Evolutionary conservation across 495 filamentous ascomycete genomes (phyloP).

Genomic region (Penicillium daleae): DNA sequence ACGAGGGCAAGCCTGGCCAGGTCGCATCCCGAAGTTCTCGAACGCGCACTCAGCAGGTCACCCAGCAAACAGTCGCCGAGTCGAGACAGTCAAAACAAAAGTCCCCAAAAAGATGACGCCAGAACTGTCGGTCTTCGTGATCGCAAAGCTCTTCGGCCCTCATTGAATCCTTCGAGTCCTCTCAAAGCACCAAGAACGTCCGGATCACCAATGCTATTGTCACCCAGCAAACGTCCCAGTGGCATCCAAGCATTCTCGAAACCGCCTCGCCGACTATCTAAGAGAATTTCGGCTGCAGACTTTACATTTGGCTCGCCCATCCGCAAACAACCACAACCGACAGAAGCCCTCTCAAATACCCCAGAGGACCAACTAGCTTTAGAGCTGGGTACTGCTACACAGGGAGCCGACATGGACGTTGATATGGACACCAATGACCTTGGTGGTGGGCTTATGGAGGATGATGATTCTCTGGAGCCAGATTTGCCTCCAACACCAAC

Average conservation of each 20-base stretch:
- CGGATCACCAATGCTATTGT: constrained; percentile 30
- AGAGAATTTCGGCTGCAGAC: constrained; percentile 47
- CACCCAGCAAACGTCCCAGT: constrained; percentile 40
- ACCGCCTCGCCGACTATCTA: constrained; percentile 46
- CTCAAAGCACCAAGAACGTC: constrained; percentile 38
- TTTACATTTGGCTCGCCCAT: constrained; percentile 48
- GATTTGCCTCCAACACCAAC: constrained; percentile 74
- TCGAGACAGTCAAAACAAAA: constrained; percentile 21
- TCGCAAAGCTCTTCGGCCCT: constrained; percentile 42
- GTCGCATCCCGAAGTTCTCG: constrained; percentile 62
- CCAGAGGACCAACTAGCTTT: constrained; percentile 46
- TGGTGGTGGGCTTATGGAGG: constrained; percentile 35
- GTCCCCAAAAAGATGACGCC: constrained; percentile 28
- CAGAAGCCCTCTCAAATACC: constrained; percentile 29
- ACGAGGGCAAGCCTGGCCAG: constrained; percentile 66
- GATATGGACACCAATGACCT: constrained; percentile 21
- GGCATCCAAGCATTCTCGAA: constrained; percentile 46
- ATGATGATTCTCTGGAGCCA: constrained; percentile 56
- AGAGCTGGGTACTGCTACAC: constrained; percentile 44
- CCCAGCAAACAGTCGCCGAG: constrained; percentile 26
- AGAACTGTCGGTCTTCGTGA: constrained; percentile 39
- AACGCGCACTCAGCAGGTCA: constrained; percentile 49
- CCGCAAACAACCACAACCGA: constrained; percentile 32
- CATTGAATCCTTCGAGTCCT: constrained; percentile 44
- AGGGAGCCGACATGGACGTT: constrained; percentile 22